phyloP scores from a whole-genome alignment of 2,329 filamentous ascomycete species.

The Aspergillus sp. region DNA sequence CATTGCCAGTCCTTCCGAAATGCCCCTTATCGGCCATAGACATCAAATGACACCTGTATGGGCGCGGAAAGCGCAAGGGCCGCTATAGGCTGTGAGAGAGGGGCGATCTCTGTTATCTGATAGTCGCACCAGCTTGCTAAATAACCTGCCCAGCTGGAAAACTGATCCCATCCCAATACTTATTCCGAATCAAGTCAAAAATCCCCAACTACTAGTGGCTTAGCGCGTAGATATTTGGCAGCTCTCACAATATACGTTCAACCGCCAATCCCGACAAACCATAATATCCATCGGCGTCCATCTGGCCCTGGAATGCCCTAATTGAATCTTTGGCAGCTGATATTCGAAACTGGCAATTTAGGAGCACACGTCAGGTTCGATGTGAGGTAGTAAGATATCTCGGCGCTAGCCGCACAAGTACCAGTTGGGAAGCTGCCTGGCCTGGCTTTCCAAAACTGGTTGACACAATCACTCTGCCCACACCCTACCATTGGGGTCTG shows the following conservation, averaged over 20 bases:
- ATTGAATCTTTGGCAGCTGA: not conserved
- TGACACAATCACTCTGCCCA: not conserved
- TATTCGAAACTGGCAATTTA: not conserved
- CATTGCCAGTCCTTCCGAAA: not conserved
- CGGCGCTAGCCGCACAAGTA: not conserved
- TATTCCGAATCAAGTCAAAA: slow-evolving; percentile 37
- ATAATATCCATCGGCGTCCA: not conserved
- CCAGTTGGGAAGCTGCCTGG: slow-evolving; percentile 2
- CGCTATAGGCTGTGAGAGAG: not conserved
- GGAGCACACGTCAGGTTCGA: not conserved
- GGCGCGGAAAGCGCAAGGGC: slow-evolving; percentile 1
- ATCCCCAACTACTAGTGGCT: slow-evolving; percentile 22
- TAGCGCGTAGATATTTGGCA: not conserved
- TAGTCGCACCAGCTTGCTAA: slow-evolving; percentile 5
- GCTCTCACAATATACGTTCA: not conserved
- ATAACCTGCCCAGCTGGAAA: slow-evolving; percentile 10
- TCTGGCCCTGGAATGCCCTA: not conserved
- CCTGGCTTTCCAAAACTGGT: slow-evolving; percentile 10
- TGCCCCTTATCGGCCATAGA: not conserved
- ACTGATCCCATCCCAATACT: slow-evolving; percentile 12
- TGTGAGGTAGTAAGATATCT: not conserved
- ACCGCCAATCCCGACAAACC: not conserved
- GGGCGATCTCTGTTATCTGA: slow-evolving; percentile 1
- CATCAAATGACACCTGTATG: slow-evolving; percentile 4
- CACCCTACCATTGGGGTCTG: not conserved